Evolutionary conservation across 805 yeast genomes (phyloP), one percentile per base, ranked within the genome.

Genomic region (Priceomyces carsonii): DNA sequence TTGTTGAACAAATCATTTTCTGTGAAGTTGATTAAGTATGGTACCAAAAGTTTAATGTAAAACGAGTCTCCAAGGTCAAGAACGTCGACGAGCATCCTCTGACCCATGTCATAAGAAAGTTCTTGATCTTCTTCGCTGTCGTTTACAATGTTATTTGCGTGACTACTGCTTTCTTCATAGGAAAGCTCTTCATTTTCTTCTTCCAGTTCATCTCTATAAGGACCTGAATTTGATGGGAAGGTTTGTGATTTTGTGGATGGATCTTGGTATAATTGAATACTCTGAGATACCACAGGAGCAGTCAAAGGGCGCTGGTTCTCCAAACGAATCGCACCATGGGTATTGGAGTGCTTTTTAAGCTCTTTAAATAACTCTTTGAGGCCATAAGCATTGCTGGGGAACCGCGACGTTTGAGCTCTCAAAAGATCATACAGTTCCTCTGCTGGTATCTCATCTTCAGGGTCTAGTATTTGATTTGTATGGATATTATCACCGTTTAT

Each of bases 291-390:
- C n/a, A 26, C 36, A 18, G 43, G 46, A 28, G 34, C 43, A 5
- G 48, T 38, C 13, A 42, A 30, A 14, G 44, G 48, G 14, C 51
- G 29, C 9, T 40, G 38, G 7, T 27, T 31, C n/a, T 35, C 33
- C 10, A 51, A 22, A 8, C 32, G 39, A 13, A 50, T 40, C 3
- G 24, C 8, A 8, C 44, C 43, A 4, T 27, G 32, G 21, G 27
- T 30, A 14, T 30, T 33, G n/a, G 66, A 42, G 32, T 61, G 63
- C 18, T 43, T 47, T 15, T 56, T 46, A 28, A 67, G 53, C 31
- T 63, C 68, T 28, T 49, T 53, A 18, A 67, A 44, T 14, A 67
- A 50, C 12, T 55, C 45, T 24, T 51, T 56, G 13, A 67, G 39
- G 3, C 68, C 70, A 40, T 52, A 62, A 3, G 63, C 47, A n/a